Evolutionary conservation across 768 basidiomycete species (phyloP).

Genomic region (Baorangia bicolor): DNA sequence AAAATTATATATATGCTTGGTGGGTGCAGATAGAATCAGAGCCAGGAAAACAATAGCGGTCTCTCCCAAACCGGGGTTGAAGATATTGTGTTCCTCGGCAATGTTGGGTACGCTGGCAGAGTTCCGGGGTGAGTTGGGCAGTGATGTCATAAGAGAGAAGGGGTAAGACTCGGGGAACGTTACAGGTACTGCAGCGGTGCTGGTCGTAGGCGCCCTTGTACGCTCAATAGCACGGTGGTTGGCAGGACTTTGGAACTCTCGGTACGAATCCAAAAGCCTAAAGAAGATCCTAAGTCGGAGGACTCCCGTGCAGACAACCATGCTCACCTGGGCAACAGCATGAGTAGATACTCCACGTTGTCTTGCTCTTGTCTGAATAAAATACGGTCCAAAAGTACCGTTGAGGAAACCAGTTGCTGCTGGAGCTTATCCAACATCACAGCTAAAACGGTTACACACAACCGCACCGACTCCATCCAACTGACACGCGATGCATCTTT

Average conservation of each 20-base stretch:
- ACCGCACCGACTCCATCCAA: constrained; percentile 89
- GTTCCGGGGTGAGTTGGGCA: constrained; percentile 54
- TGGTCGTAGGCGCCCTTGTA: constrained; percentile 56
- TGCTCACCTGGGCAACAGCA: constrained; percentile 78
- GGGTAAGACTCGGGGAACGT: constrained; percentile 95
- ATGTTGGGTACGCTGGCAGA: constrained; percentile 40
- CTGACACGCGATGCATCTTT: constrained; percentile 75
- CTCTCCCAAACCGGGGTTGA: constrained; percentile 82
- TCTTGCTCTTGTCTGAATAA: constrained; percentile 81
- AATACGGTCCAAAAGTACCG: constrained; percentile 57
- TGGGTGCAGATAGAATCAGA: constrained; percentile 76
- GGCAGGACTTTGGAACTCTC: constrained; percentile 70
- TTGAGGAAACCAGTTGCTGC: constrained; percentile 69
- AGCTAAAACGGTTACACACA: constrained; percentile 85
- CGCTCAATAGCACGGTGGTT: constrained; percentile 71
- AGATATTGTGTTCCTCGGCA: constrained; percentile 49
- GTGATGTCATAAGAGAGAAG: constrained; percentile 72
- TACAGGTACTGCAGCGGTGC: constrained; percentile 61
- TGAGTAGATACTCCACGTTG: constrained; percentile 83
- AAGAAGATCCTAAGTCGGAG: constrained; percentile 2
- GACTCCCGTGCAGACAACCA: background rate
- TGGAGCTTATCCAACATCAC: constrained; percentile 91
- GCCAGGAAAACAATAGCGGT: constrained; percentile 82
- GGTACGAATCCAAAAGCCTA: constrained; percentile 85
- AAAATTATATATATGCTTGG: constrained; percentile 73